Base-by-base conservation (phyloP, 169 alveolate genomes). In the Eimeria tenella region DNA sequence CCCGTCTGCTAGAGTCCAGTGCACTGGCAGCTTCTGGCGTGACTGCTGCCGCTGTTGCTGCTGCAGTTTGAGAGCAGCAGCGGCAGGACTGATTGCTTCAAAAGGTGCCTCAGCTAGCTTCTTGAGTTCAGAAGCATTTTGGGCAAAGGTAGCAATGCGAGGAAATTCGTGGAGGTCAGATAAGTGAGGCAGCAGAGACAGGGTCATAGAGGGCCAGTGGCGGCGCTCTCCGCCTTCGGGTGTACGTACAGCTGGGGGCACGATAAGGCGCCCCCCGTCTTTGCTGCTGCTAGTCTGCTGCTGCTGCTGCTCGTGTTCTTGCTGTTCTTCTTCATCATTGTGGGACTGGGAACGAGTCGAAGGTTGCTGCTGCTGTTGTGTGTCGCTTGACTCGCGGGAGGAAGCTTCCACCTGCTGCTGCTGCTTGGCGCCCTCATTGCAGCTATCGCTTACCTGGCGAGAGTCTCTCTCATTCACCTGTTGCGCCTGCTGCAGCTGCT, bases 401-500 rank as follows among this genome's bases (percentile, higher is more conserved):
- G 42, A 31, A 31, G 42, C 21, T 8, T 73, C 82, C 53, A n/a
- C 55, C n/a, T 42, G 50, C 82, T 73, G 50, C 82, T 21, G 82
- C 11, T 73, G 82, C 82, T 25, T n/a, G 55, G 13, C 53, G 15
- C 3, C 58, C 50, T 31, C 11, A 10, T 58, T 10, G 19, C 21
- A 58, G 11, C 21, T 17, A 3, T 10, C 19, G 68, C 68, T 58
- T 17, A 13, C 21, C 19, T 3, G 68, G 68, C 68, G 68, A 58
- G 68, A 10, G 68, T 10, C 68, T 17, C 21, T 17, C 68, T 73
- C 55, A 2, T 73, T n/a, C 82, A n/a, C 68, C n/a, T 68, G 77
- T 23, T 68, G 77, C 77, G 11, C 63, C 65, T 75, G 86, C 68
- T 71, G 82, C 82, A n/a, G 82, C 55, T 71, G 82, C n/a, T 23